phyloP scores from a whole-genome alignment of 2,329 filamentous ascomycete genomes.

The Phialemonium atrogriseum region DNA sequence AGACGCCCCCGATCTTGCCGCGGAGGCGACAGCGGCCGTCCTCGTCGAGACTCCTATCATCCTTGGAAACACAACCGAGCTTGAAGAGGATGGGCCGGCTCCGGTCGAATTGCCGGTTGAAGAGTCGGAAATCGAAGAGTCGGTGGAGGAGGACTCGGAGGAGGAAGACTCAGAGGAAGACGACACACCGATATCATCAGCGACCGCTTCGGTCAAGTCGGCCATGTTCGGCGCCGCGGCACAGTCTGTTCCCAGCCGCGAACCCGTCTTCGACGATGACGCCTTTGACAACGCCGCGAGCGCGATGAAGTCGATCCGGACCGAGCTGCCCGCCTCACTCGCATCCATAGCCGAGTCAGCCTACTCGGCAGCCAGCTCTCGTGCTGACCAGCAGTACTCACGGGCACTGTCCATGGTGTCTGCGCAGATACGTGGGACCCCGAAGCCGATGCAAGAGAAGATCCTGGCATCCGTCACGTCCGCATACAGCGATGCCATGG shows the following conservation, averaged over 20 bases:
- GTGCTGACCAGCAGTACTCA: conserved; percentile 60
- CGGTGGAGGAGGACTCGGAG: conserved; percentile 8
- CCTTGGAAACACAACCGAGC: conserved; percentile 14
- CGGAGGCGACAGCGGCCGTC: conserved; percentile 11
- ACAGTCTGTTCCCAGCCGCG: conserved; percentile 37
- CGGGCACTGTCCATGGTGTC: conserved; percentile 61
- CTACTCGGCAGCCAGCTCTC: conserved; percentile 57
- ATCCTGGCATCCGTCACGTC: conserved; percentile 60
- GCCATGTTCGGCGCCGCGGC: conserved; percentile 43
- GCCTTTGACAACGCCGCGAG: conserved; percentile 28
- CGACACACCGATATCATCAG: conserved; percentile 10
- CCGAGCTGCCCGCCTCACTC: conserved; percentile 19
- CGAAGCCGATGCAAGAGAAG: conserved; percentile 61
- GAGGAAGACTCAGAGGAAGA: conserved; percentile 12
- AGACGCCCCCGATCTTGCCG: conserved; percentile 9
- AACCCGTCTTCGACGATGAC: conserved; percentile 43
- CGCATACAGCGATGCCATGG: conserved; percentile 59
- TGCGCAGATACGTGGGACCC: conserved; percentile 57
- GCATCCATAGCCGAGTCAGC: conserved; percentile 25
- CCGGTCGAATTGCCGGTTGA: conserved; percentile 14
- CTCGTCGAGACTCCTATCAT: conserved; percentile 25
- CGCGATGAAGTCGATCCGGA: conserved; percentile 23
- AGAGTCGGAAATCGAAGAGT: conserved; percentile 14
- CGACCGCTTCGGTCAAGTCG: conserved; percentile 31
- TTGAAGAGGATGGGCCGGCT: conserved; percentile 9